Evolutionary conservation across 176 grass and related monocot species (phyloP), one percentile per base, ranked within the genome.

Genomic region (Triticum urartu): DNA sequence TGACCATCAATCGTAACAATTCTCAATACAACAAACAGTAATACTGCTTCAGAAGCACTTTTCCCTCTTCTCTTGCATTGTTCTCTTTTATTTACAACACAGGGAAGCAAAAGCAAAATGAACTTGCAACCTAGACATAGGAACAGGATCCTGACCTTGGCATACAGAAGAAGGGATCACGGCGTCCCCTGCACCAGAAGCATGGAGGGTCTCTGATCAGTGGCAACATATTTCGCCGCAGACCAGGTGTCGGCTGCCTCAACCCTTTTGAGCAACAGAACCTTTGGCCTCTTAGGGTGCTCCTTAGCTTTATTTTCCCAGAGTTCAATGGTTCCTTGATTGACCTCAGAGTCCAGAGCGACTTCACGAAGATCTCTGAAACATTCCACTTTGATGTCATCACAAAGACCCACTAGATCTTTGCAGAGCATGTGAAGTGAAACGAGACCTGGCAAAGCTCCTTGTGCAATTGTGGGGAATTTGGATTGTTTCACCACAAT

Each of bases 271-370:
- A 58, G 30, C 6, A 22, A 71, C 10, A 58, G 1, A 39, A 82
- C 20, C 47, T 9, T 82, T 69, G 80, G 80, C 47, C 66, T 82
- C 20, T 39, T 82, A 10, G 43, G 66, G 8, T 82, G 66, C 2
- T 54, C 25, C 32, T 35, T 71, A 39, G 80, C 65, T 58, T 68
- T 48, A 39, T 3, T 18, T 58, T 82, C 66, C 80, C 80, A 82
- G 1, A 6, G 0, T 14, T 9, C n/a, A 71, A 17, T 38, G 9
- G 32, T 15, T 39, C 11, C 1, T 24, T 0, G 9, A 1, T 15
- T 26, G 30, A 82, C 13, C 12, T 3, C 14, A 36, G 47, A 58
- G 25, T 82, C 80, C 22, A 82, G 80, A 10, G 39, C 11, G 11
- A 83, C 8, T 61, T 83, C 81, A 2, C 40, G 48, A 1, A 83